Conservation (phyloP, 305 asterid species). For the Euphrasia arctica region DNA sequence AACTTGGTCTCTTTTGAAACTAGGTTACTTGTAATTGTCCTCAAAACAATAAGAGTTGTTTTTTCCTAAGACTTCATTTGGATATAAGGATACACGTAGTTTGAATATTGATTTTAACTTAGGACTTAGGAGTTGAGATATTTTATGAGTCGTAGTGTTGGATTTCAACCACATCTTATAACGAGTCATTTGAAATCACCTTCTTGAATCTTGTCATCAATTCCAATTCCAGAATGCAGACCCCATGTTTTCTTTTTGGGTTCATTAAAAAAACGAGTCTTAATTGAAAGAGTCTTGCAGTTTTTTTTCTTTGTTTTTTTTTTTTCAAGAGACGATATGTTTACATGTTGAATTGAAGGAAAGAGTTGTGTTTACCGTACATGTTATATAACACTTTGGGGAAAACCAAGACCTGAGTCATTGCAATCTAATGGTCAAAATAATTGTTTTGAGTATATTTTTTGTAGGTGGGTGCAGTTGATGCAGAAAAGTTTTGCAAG, state of each 20-base stretch:
- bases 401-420: not conserved
- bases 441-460: conserved; percentile 18
- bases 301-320: not conserved
- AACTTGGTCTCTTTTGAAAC: conserved; percentile 7
- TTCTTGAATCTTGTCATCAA: not conserved
- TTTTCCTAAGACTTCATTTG: not conserved
- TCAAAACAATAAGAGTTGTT: not conserved
- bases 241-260: not conserved
- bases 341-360: not conserved
- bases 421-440: conserved; percentile 6
- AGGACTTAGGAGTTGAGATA: not conserved
- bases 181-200: not conserved
- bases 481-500: conserved; percentile 75
- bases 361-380: not conserved
- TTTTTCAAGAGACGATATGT: not conserved
- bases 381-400: conserved; percentile 7
- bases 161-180: not conserved
- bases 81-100: not conserved
- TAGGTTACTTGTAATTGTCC: conserved; percentile 18
- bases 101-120: too few species aligned
- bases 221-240: not conserved
- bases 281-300: too few species aligned
- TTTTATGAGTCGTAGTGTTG: not conserved
- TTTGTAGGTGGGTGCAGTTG: conserved; percentile 68
- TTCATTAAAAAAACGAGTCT: too few species aligned